Conservation (phyloP, 768 basidiomycete species). For the Suillus hirtellus region DNA sequence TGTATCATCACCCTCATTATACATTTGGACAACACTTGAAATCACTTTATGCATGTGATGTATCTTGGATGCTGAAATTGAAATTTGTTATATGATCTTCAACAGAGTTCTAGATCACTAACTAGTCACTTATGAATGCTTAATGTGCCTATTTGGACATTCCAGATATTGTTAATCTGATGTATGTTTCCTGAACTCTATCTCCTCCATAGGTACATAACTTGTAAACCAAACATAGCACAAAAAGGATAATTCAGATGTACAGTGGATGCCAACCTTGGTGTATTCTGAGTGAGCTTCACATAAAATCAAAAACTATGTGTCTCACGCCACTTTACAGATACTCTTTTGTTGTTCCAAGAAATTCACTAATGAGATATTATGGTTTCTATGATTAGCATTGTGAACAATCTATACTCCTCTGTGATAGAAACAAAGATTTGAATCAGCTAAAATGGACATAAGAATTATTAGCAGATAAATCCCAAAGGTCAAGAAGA, state of each 20-base stretch:
- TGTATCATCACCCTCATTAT: no score
- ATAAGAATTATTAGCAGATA: background rate
- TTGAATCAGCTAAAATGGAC: conserved; percentile 9
- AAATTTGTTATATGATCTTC: no score
- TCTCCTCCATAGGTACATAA: no score
- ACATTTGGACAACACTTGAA: no score
- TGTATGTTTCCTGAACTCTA: no score
- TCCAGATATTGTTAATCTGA: no score
- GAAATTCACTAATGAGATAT: background rate
- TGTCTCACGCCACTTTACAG: background rate
- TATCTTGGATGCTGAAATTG: no score
- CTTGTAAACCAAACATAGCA: background rate
- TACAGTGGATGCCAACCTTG: background rate
- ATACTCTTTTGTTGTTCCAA: no score
- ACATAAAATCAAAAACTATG: background rate
- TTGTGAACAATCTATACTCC: conserved; percentile 4
- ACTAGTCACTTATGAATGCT: no score
- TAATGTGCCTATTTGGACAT: no score
- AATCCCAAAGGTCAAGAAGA: background rate
- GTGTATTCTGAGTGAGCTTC: background rate
- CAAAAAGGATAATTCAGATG: background rate
- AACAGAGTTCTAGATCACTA: no score
- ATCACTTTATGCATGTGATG: no score
- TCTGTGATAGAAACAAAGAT: conserved; percentile 5
- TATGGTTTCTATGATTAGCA: background rate